These are phyloP conservation scores for Leishmania gerbilli DNA, from an alignment of 208 protist species.

Conservation along the genomic window DNA sequence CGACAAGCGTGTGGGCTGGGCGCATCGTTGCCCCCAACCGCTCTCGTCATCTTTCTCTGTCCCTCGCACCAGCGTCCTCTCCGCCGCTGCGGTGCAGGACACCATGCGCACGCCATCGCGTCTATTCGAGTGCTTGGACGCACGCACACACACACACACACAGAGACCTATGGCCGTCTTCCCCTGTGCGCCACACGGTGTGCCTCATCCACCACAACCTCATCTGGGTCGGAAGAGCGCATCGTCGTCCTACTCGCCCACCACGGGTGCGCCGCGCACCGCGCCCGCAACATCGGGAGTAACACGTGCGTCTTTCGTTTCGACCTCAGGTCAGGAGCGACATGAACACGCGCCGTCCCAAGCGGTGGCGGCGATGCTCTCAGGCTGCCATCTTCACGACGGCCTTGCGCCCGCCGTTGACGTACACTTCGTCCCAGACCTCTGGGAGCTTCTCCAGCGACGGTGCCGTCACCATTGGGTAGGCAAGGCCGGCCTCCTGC, in stretches of 20 bases:
- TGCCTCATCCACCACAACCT: neutral
- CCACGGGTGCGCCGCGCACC: neutral
- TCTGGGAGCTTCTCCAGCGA: slow-evolving; percentile 68
- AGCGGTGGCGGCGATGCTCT: neutral
- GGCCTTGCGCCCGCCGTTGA: slow-evolving; percentile 69
- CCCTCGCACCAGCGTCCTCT: neutral
- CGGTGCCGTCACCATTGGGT: slow-evolving; percentile 45
- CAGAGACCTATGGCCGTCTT: neutral
- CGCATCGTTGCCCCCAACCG: neutral
- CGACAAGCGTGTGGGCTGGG: neutral
- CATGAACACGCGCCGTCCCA: neutral
- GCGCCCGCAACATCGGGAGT: neutral
- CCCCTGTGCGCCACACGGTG: neutral
- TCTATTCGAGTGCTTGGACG: neutral
- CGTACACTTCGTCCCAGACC: slow-evolving; percentile 75
- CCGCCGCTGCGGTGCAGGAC: neutral
- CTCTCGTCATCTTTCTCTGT: neutral
- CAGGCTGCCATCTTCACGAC: slow-evolving; percentile 42
- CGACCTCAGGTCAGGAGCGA: neutral
- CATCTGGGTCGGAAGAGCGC: neutral
- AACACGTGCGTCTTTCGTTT: neutral
- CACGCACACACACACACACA: neutral
- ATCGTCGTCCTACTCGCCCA: too few relatives aligned
- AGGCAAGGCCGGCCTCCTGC: slow-evolving; percentile 37
- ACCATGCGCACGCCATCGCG: neutral